These are phyloP conservation scores for Nannochloropsis salina DNA, from an alignment of 108 stramenopile species.

Conservation along the genomic window DNA sequence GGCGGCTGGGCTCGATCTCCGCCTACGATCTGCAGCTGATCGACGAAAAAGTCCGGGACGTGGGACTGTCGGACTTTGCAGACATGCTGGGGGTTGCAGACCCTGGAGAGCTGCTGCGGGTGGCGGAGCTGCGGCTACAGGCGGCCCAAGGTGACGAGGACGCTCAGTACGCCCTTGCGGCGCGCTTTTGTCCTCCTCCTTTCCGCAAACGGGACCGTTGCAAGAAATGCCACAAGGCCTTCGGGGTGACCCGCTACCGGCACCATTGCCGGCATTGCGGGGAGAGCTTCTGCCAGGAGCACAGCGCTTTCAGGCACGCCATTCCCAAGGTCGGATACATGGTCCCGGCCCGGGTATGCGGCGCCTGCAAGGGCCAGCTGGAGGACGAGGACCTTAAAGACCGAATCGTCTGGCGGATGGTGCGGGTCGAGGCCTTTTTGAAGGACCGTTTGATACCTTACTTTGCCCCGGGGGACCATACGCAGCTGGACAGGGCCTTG, in stretches of 20 bases:
- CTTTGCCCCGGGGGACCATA: conserved; percentile 44
- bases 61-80: not conserved
- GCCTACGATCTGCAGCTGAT: not conserved
- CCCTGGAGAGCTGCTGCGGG: conserved; percentile 21
- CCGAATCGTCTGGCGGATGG: conserved; percentile 58
- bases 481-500: conserved; percentile 43
- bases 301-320: conserved; percentile 58
- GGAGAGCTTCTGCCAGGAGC: conserved; percentile 64
- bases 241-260: conserved; percentile 73
- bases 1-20: not conserved
- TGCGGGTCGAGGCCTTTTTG: conserved; percentile 33
- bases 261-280: conserved; percentile 90
- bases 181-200: conserved; percentile 35
- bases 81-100: conserved; percentile 12
- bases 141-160: conserved; percentile 40
- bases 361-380: conserved; percentile 63
- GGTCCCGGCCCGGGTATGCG: conserved; percentile 75
- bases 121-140: conserved; percentile 39
- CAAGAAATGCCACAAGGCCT: conserved; percentile 59
- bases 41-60: conserved; percentile 3
- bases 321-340: conserved; percentile 75
- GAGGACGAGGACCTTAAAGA: conserved; percentile 70
- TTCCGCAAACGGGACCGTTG: conserved; percentile 25
- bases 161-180: conserved; percentile 41
- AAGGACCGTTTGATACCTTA: conserved; percentile 33